Evolutionary conservation across 257 asterid species (phyloP).

Genomic region (Leonotis leonurus): DNA sequence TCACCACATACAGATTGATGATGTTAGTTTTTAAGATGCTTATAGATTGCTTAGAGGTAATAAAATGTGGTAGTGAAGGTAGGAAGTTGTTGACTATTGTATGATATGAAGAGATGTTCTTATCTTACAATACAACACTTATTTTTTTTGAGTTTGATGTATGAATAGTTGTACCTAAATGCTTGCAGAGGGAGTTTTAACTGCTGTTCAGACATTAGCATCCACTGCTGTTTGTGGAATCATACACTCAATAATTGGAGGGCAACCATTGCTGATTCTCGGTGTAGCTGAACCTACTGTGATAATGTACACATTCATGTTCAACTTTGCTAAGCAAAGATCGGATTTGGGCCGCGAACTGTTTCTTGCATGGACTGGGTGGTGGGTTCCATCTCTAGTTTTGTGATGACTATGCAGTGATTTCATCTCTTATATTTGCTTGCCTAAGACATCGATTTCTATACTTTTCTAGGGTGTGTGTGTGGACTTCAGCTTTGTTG

Average conservation of each 20-base stretch:
- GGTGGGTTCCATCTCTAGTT: conserved; percentile 37
- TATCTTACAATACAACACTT: neutral
- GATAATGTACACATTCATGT: conserved; percentile 96
- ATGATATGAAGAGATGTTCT: conserved; percentile 1
- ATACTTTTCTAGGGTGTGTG: conserved; percentile 64
- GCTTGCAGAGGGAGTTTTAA: conserved; percentile 83
- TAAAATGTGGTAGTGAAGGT: neutral
- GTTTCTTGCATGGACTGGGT: conserved; percentile 94
- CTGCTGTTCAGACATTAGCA: conserved; percentile 85
- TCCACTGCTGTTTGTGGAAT: conserved; percentile 91
- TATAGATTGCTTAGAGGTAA: neutral
- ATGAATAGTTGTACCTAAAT: neutral
- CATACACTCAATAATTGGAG: conserved; percentile 88
- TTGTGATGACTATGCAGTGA: neutral
- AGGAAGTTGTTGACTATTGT: neutral
- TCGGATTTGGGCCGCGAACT: conserved; percentile 64
- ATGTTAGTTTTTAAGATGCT: neutral
- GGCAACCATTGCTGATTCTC: conserved; percentile 78
- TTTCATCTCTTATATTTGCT: neutral
- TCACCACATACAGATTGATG: neutral
- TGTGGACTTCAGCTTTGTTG: conserved; percentile 84
- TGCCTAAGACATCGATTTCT: neutral
- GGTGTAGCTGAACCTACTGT: conserved; percentile 99
- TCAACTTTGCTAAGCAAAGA: conserved; percentile 69
- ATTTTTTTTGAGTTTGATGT: neutral